These are phyloP conservation scores for Linnemannia schmuckeri DNA, from an alignment of 192 early-diverging fungal genomes.

Conservation along the genomic window DNA sequence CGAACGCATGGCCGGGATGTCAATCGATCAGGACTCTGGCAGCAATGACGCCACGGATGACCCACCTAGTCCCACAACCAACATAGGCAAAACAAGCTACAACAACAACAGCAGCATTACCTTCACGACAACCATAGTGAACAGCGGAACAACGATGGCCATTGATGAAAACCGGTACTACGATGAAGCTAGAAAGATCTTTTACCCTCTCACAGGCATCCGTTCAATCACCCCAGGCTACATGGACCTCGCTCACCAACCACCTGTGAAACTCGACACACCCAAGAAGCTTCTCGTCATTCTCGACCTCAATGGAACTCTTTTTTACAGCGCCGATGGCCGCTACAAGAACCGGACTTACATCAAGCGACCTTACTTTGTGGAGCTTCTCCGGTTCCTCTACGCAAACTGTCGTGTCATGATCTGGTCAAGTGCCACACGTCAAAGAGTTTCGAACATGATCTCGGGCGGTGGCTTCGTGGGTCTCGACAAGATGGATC, in stretches of 20 bases:
- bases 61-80: background rate
- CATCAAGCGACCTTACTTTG: slow-evolving; percentile 63
- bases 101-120: background rate
- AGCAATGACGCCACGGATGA: background rate
- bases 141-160: background rate
- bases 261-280: background rate
- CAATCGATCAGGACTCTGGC: background rate
- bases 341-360: slow-evolving; percentile 8
- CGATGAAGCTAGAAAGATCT: slow-evolving; percentile 1
- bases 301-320: slow-evolving; percentile 80
- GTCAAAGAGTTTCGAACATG: slow-evolving; percentile 69
- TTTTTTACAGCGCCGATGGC: slow-evolving; percentile 61
- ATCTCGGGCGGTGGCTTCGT: slow-evolving; percentile 55
- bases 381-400: slow-evolving; percentile 67
- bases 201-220: slow-evolving; percentile 27
- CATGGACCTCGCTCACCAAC: background rate
- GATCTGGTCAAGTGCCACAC: slow-evolving; percentile 81
- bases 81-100: background rate
- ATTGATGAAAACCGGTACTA: slow-evolving; percentile 6
- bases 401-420: slow-evolving; percentile 73
- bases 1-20: background rate
- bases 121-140: background rate
- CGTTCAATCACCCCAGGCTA: slow-evolving; percentile 31
- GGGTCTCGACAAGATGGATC: slow-evolving; percentile 41
- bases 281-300: slow-evolving; percentile 65